Evolutionary conservation across 1,284 basidiomycete species (phyloP), one percentile per base, ranked within the genome.

Genomic region (Sanguinoderma infundibulare): DNA sequence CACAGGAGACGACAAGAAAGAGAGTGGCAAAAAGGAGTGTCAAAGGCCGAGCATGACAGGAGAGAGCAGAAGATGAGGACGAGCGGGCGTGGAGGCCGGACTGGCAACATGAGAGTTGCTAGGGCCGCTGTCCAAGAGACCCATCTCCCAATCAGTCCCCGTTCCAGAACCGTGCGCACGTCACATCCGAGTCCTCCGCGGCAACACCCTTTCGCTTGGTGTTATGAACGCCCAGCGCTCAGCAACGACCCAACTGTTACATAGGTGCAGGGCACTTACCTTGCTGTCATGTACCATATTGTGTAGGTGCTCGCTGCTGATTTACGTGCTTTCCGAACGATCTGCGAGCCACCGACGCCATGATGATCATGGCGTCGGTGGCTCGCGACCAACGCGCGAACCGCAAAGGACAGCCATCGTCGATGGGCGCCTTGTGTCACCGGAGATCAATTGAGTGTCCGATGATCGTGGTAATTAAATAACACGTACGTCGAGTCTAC

Each of bases 101-200:
- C 17, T 46, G 34, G 22, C 30, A n/a, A 14, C n/a, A 35, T 35
- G 9, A 15, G 57, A 59, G 57, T 59, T 59, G 57, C 57, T 51
- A 59, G 34, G 28, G 32, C 24, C 35, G 49, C 34, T 20, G 30
- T 12, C 12, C 32, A 36, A 34, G 34, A 56, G 46, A 38, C 46
- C 47, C 57, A 42, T 42, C 51, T 53, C 57, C 51, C 51, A 44
- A 59, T 59, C 57, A 53, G 40, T 50, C 46, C 50, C 32, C 49
- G 20, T 51, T 51, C 49, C 32, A 51, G 49, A 51, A 51, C 49
- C 15, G 42, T 39, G 49, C 56, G 26, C 49, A 51, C 56, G 56
- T 51, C 47, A 57, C 38, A n/a, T 51, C 49, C 30, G 46, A 49
- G 26, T 49, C 46, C n/a, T n/a, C n/a, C n/a, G n/a, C n/a, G n/a